Conservation (phyloP, 805 yeast genomes). For the Candida ortonii region DNA sequence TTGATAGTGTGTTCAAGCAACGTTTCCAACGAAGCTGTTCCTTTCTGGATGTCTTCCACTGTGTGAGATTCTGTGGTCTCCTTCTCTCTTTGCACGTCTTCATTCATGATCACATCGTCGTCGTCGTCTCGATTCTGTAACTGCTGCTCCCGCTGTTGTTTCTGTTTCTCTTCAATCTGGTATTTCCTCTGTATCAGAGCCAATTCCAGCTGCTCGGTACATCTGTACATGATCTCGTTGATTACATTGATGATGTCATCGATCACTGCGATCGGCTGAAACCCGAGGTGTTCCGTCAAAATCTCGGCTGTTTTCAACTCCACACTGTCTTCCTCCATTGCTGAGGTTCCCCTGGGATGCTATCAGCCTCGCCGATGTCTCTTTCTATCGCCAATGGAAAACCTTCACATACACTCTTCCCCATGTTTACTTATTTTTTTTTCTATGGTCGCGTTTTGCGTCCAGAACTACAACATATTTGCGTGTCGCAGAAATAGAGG, state of each 20-base stretch:
- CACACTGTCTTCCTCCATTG: conserved; percentile 11
- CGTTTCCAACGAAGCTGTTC: conserved; percentile 78
- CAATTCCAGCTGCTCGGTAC: conserved; percentile 74
- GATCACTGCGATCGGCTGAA: conserved; percentile 74
- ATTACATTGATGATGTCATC: conserved; percentile 89
- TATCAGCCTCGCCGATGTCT: no score
- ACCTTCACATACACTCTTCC: no score
- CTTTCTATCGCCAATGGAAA: no score
- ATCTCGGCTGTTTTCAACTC: conserved; percentile 39
- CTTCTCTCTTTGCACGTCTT: conserved; percentile 13
- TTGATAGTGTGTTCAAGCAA: conserved; percentile 73
- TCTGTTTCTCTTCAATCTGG: conserved; percentile 22
- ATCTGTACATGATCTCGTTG: conserved; percentile 76
- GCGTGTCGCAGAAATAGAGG: conserved; percentile 9
- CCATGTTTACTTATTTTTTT: no score
- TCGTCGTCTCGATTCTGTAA: conserved; percentile 20
- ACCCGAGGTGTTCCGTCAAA: conserved; percentile 83
- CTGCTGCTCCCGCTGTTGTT: conserved; percentile 10
- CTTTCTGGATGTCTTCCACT: conserved; percentile 58
- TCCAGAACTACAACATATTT: no score
- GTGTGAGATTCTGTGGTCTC: conserved; percentile 13
- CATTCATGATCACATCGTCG: conserved; percentile 29
- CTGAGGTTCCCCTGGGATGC: no score
- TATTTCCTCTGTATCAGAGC: conserved; percentile 45
- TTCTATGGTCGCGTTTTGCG: no score